Percentiles rank a stretch among this genome's conserved stretches.
Evolutionary conservation across 164 flowering plant species (phyloP).

Genomic region (Nelumbo lutea): DNA sequence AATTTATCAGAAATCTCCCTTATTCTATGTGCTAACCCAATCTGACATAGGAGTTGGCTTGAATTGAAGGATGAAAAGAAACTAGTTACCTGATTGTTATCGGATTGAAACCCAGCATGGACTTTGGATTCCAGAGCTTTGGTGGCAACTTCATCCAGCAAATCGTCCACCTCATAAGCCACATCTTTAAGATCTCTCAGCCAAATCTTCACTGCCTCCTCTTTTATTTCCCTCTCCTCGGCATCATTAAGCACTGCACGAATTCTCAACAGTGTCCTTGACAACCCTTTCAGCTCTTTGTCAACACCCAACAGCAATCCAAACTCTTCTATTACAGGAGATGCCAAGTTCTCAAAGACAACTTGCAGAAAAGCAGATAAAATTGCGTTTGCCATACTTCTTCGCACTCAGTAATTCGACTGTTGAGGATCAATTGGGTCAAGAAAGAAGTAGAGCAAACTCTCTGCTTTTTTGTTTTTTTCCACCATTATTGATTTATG

Average conservation of each 20-base stretch:
- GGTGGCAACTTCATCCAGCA: constrained; percentile 9
- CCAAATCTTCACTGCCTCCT: constrained; percentile 9
- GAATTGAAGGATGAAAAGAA: neutral
- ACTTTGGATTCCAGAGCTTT: neutral
- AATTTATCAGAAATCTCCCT: neutral
- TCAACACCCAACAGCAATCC: constrained; percentile 1
- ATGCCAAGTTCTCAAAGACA: constrained; percentile 1
- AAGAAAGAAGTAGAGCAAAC: no score
- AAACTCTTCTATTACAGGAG: constrained; percentile 1
- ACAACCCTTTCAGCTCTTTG: neutral
- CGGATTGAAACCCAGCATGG: neutral
- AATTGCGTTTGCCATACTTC: constrained; percentile 3
- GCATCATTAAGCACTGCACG: constrained; percentile 11
- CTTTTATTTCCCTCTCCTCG: constrained; percentile 7
- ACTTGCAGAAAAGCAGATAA: neutral
- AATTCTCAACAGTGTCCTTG: neutral
- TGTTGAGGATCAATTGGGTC: no score
- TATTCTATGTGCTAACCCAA: constrained; percentile 1
- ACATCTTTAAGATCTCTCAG: constrained; percentile 10
- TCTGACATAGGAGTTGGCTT: neutral
- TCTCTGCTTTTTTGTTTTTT: no score
- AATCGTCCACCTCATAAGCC: constrained; percentile 18
- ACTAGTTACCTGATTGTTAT: neutral
- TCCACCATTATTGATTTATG: no score
- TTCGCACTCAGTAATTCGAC: no score